Base-by-base conservation (phyloP, 208 protist species). In the Trypanosoma rangeli region DNA sequence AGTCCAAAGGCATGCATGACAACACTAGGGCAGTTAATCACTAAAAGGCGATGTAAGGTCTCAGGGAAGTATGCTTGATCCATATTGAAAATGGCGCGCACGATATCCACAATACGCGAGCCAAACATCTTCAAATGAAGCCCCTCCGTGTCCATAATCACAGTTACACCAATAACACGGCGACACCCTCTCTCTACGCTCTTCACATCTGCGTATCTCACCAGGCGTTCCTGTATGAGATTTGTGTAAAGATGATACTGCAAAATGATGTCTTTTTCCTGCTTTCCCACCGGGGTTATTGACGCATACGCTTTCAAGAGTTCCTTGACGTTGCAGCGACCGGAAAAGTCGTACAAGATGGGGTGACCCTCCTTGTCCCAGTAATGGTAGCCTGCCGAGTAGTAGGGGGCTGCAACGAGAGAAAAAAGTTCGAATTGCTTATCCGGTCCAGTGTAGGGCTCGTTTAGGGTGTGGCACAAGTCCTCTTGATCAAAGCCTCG, bases 31-130 rank as follows among this genome's bases (percentile, higher is more conserved):
- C 74, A 79, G 73, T 93, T 93, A 70, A 89, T 74, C 56, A 93
- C 80, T 55, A 87, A 89, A 53, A 93, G 75, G 20, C 84, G 84
- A 74, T 93, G 84, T 39, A 93, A 76, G 42, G 78, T 59, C 76
- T 93, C 87, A 0, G 87, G 87, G 72, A 90, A 93, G 76, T 93
- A 84, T 9, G 79, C 76, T 52, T 93, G 84, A 69, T 93, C 87
- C 60, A 93, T 77, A 7, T 68, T 69, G 44, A 88, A 87, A 37
- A 85, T 84, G 44, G 69, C 55, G 18, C 71, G 79, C 10, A 89
- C 49, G 16, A 90, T 48, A 42, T 79, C 58, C 53, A 90, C 63
- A 59, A 86, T 84, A 44, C 76, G 70, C 37, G 60, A 55, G 46
- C 80, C 69, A 33, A 93, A 56, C 73, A 89, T 77, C 24, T 79